Percentiles rank a stretch among this genome's conserved stretches.
These are phyloP conservation scores for Emydomyces testavorans DNA, from an alignment of 2,329 filamentous ascomycete species.

Conservation along the genomic window DNA sequence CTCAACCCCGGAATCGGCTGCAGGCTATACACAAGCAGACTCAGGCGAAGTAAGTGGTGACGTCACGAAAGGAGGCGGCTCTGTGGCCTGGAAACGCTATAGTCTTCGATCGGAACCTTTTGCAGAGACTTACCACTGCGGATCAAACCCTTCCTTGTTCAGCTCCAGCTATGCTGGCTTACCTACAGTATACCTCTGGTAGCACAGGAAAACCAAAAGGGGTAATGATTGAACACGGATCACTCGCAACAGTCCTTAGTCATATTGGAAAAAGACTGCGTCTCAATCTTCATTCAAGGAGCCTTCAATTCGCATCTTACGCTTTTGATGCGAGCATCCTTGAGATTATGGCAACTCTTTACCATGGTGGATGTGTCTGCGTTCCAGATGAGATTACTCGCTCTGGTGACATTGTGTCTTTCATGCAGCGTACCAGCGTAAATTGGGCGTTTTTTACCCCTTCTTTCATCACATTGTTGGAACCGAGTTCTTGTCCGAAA, in stretches of 20 bases:
- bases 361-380: constrained; percentile 33
- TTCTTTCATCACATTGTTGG: constrained; percentile 26
- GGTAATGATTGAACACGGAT: constrained; percentile 29
- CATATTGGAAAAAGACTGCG: constrained; percentile 21
- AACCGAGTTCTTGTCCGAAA: constrained; percentile 25
- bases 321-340: constrained; percentile 76
- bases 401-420: constrained; percentile 34
- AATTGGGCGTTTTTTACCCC: constrained; percentile 7
- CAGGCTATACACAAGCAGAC: constrained; percentile 14
- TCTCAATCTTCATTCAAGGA: constrained; percentile 34
- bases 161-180: too few species aligned
- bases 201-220: constrained; percentile 25
- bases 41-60: not conserved
- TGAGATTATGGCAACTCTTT: constrained; percentile 54
- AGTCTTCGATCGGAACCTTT: too few species aligned
- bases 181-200: constrained; percentile 29
- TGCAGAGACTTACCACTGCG: too few species aligned
- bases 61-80: not conserved
- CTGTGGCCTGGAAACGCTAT: not conserved
- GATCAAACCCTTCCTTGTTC: too few species aligned
- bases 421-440: not conserved
- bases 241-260: constrained; percentile 22
- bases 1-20: constrained; percentile 10
- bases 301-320: constrained; percentile 5
- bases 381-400: constrained; percentile 33